Evolutionary conservation across 257 asterid species (phyloP), one percentile per base, ranked within the genome.

Genomic region (Nicotiana paniculata): DNA sequence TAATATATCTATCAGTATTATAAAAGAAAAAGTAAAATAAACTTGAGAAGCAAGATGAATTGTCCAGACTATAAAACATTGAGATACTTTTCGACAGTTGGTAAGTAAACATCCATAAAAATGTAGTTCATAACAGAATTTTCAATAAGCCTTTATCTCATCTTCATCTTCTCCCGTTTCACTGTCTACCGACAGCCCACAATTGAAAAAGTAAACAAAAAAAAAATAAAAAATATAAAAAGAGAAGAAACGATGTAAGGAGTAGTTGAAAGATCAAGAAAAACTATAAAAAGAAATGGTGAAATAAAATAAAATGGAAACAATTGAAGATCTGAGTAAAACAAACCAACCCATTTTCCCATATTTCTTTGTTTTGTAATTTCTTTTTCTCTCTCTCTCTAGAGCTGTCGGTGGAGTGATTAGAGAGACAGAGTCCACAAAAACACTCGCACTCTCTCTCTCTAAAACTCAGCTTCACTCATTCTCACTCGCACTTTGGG

Each of bases 401-500:
- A 37, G 39, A 24, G 61, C 75, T 53, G 84, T 80, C 84, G 82
- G 87, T 80, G 84, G 84, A 62, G 53, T 39, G 30, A 5, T 17
- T 3, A 46, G 67, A 68, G 9, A 9, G 77, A 80, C 51, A 51
- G 3, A 0, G 26, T 21, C 66, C 66, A 24, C 68, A 62, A 15
- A 62, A 2, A 28, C 58, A 5, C 53, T 59, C 81, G 12, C 81
- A 58, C 26, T n/a, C 33, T 28, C 53, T 61, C 10, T 33, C 77
- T 66, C 77, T 32, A 26, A 5, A 80, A 77, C 83, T 77, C 86
- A 85, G 87, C 88, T 89, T 82, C 88, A 85, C 80, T 80, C 67
- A 21, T 32, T 21, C 63, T 59, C 84, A 75, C 80, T 62, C 54
- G 26, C 72, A 77, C 85, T 53, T 78, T 28, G 76, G 32, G 13